phyloP scores from a whole-genome alignment of 2,329 filamentous ascomycete species.

The Cercospora sp. region DNA sequence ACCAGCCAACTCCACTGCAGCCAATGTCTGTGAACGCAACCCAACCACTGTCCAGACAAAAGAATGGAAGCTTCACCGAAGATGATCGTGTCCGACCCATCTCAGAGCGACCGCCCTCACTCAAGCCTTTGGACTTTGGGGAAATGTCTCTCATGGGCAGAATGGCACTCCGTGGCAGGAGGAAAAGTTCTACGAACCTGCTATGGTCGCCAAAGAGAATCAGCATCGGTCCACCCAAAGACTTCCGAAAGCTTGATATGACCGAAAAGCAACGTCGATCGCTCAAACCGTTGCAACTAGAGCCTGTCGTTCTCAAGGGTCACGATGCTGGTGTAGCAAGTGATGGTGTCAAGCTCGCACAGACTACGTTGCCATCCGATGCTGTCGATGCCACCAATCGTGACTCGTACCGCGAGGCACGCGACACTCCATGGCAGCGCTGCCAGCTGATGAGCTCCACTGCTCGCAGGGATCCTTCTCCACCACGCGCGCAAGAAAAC shows the following conservation, averaged over 20 bases:
- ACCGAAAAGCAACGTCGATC: slow-evolving; percentile 35
- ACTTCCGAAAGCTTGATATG: slow-evolving; percentile 33
- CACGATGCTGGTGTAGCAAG: slow-evolving; percentile 4
- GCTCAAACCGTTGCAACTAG: slow-evolving; percentile 33
- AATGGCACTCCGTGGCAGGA: slow-evolving; percentile 18
- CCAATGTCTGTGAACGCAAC: slow-evolving; percentile 20
- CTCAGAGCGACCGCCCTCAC: slow-evolving; percentile 27
- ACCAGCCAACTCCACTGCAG: slow-evolving; percentile 29
- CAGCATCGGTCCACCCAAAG: slow-evolving; percentile 29
- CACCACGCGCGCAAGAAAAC: slow-evolving; percentile 1
- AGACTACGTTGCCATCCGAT: background rate
- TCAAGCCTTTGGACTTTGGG: slow-evolving; percentile 29
- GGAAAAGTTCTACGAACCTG: slow-evolving; percentile 26
- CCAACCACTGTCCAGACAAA: slow-evolving; percentile 4
- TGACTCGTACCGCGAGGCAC: slow-evolving; percentile 15
- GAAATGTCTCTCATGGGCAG: slow-evolving; percentile 26
- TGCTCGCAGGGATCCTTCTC: slow-evolving; percentile 6
- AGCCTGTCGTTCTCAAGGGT: slow-evolving; percentile 31
- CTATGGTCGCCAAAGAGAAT: slow-evolving; percentile 24
- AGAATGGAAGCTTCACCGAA: slow-evolving; percentile 22
- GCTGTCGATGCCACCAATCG: slow-evolving; percentile 5
- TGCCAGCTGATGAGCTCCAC: slow-evolving; percentile 19
- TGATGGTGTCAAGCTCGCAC: slow-evolving; percentile 4
- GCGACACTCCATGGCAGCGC: slow-evolving; percentile 19
- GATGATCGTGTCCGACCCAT: slow-evolving; percentile 25